Evolutionary conservation across 2,329 filamentous ascomycete species (phyloP).

Genomic region (Alternaria metachromatica): DNA sequence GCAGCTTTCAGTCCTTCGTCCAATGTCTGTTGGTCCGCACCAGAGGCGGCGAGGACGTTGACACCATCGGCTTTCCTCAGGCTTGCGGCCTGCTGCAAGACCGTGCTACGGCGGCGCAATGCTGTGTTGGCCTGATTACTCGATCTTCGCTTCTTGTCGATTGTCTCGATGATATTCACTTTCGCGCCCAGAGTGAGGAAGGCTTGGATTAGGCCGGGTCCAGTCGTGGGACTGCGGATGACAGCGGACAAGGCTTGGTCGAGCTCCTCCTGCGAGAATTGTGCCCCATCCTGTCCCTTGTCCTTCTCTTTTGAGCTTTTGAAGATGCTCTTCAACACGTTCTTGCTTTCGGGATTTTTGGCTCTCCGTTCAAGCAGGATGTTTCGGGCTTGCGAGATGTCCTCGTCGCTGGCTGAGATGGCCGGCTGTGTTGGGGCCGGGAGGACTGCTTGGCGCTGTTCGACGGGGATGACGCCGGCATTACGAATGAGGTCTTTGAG

Average conservation of each 20-base stretch:
- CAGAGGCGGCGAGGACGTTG: slow-evolving; percentile 40
- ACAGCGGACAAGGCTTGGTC: slow-evolving; percentile 44
- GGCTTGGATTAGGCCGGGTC: slow-evolving; percentile 42
- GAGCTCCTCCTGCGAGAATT: slow-evolving; percentile 46
- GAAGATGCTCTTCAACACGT: slow-evolving; percentile 45
- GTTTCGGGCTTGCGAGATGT: slow-evolving; percentile 38
- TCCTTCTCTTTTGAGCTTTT: slow-evolving; percentile 46
- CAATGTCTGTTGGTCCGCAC: slow-evolving; percentile 44
- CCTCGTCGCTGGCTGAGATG: slow-evolving; percentile 39
- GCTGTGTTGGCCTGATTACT: slow-evolving; percentile 24
- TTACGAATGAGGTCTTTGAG: slow-evolving; percentile 39
- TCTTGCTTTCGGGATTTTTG: slow-evolving; percentile 38
- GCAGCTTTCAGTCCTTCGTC: slow-evolving; percentile 45
- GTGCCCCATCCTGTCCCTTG: slow-evolving; percentile 33
- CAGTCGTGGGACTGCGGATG: slow-evolving; percentile 38
- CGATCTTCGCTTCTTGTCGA: slow-evolving; percentile 25
- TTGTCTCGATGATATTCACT: slow-evolving; percentile 37
- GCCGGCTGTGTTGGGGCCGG: slow-evolving; percentile 41
- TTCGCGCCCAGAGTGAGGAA: slow-evolving; percentile 44
- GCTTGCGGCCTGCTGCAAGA: slow-evolving; percentile 44
- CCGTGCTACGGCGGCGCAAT: slow-evolving; percentile 43
- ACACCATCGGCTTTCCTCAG: slow-evolving; percentile 39
- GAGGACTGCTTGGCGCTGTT: slow-evolving; percentile 38
- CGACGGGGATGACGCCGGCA: slow-evolving; percentile 35
- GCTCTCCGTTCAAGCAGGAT: slow-evolving; percentile 40